phyloP scores from a whole-genome alignment of 2,329 filamentous ascomycete species.

The Ambrosiella xylebori region DNA sequence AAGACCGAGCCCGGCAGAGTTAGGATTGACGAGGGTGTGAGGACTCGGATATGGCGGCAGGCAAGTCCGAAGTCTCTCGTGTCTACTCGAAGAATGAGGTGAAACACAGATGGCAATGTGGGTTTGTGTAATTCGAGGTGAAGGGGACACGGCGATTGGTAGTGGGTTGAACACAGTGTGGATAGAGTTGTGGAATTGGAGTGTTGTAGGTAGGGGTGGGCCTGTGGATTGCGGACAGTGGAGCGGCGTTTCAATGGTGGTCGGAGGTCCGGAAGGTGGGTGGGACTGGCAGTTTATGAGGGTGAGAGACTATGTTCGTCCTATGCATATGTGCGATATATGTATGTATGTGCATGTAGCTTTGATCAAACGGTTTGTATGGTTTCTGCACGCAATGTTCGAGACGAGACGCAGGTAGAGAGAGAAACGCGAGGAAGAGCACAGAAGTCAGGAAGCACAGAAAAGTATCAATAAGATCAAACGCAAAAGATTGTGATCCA shows the following conservation, averaged over 20 bases:
- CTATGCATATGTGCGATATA: neutral
- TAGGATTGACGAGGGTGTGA: no score
- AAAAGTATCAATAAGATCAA: neutral
- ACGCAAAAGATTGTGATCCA: neutral
- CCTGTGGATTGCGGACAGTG: neutral
- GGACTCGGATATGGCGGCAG: no score
- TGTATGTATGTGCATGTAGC: neutral
- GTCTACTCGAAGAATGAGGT: no score
- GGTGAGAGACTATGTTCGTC: no score
- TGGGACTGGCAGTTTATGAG: neutral
- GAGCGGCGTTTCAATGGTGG: neutral
- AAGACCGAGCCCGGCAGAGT: no score
- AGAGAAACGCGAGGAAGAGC: neutral
- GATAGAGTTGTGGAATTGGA: neutral
- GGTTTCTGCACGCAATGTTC: neutral
- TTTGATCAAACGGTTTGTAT: neutral
- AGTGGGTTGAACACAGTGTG: neutral
- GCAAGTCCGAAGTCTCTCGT: no score
- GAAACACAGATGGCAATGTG: neutral
- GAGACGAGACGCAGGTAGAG: neutral
- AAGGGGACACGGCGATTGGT: neutral
- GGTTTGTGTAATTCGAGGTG: neutral
- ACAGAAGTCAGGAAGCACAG: neutral
- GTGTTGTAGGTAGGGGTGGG: neutral
- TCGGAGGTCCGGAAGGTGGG: neutral